Evolutionary conservation across 257 asterid genomes (phyloP).

Genomic region (Nicotiana sylvestris): DNA sequence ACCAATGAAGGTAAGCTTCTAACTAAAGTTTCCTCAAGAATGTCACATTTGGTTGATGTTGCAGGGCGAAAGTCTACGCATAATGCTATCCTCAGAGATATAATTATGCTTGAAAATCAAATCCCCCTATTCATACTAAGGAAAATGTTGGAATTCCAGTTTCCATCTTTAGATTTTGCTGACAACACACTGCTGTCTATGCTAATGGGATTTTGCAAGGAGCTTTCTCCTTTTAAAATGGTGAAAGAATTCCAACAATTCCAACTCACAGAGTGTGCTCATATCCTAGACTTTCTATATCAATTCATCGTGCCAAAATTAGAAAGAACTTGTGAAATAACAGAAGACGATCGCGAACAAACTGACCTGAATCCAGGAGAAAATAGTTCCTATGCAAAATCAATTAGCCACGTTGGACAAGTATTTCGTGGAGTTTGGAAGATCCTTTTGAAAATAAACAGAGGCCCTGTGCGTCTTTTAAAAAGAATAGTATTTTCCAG

Average conservation of each 20-base stretch:
- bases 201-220: conserved; percentile 27
- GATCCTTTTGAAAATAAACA: conserved; percentile 8
- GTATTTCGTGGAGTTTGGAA: conserved; percentile 15
- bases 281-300: conserved; percentile 45
- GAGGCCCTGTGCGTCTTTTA: conserved; percentile 18
- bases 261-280: conserved; percentile 23
- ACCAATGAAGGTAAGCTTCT: conserved; percentile 21
- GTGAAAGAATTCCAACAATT: neutral
- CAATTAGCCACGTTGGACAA: neutral
- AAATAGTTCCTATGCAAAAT: neutral
- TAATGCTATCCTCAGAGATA: conserved; percentile 40
- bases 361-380: conserved; percentile 14
- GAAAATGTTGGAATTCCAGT: conserved; percentile 35
- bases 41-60: conserved; percentile 34
- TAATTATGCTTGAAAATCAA: conserved; percentile 60
- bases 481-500: conserved; percentile 29
- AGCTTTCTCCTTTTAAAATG: conserved; percentile 40
- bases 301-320: conserved; percentile 32
- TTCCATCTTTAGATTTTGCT: conserved; percentile 22
- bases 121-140: conserved; percentile 49
- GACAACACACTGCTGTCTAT: conserved; percentile 29
- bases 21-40: conserved; percentile 19
- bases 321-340: neutral
- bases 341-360: neutral
- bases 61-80: conserved; percentile 37